Percentiles rank a stretch among this genome's conserved stretches.
Conservation (phyloP, 202 grass and related monocot genomes). For the Bolboschoenoplectus hybrid region DNA sequence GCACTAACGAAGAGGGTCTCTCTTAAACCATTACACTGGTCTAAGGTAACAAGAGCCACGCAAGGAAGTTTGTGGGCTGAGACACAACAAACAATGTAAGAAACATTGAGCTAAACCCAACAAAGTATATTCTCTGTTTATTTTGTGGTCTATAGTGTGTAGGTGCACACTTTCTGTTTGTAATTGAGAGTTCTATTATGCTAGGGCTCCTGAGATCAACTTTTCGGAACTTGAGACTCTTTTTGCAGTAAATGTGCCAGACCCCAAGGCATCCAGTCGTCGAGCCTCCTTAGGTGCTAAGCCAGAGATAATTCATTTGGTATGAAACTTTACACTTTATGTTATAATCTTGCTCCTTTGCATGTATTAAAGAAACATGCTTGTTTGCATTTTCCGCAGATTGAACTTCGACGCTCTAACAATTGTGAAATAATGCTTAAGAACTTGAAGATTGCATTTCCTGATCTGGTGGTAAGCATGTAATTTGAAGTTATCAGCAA, state of each 20-base stretch:
- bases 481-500: constrained; percentile 26
- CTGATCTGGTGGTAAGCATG: constrained; percentile 80
- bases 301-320: constrained; percentile 86
- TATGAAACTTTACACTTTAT: constrained; percentile 42
- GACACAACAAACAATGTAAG: constrained; percentile 67
- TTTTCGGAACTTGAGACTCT: constrained; percentile 88
- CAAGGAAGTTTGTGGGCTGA: constrained; percentile 97
- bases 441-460: constrained; percentile 84
- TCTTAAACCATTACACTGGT: constrained; percentile 89
- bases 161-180: constrained; percentile 2
- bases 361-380: constrained; percentile 37
- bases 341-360: constrained; percentile 13
- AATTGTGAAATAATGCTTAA: constrained; percentile 99
- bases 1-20: constrained; percentile 62
- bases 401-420: constrained; percentile 87
- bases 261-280: constrained; percentile 52
- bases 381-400: constrained; percentile 51
- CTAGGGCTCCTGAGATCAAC: constrained; percentile 86
- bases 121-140: constrained; percentile 35
- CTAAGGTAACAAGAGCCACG: constrained; percentile 86
- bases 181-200: constrained; percentile 29
- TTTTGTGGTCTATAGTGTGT: constrained; percentile 36
- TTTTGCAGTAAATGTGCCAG: constrained; percentile 78
- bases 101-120: constrained; percentile 44
- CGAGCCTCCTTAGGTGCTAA: constrained; percentile 54